Evolutionary conservation across 1,139 yeast species (phyloP), one percentile per base, ranked within the genome.

Genomic region (Pichia sp.): DNA sequence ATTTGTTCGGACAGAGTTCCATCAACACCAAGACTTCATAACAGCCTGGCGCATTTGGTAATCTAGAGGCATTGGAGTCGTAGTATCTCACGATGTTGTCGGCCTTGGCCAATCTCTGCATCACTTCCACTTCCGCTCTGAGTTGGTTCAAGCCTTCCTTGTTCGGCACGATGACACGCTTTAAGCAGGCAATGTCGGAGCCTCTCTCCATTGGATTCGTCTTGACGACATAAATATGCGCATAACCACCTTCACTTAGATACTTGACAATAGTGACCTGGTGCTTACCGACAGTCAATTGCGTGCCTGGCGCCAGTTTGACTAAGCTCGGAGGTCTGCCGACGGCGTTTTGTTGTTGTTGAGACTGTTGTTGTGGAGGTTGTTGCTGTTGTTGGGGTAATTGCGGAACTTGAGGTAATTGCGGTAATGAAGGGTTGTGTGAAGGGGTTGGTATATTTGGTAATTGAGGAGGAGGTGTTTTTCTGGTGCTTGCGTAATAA

Each of bases 61-160:
- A 67, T 56, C 96, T 72, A n/a, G 95, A 81, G 4, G 99, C 99
- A 69, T 93, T 96, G 3, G 96, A 88, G 67, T 94, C 99, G 53
- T 86, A 87, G 63, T 93, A 94, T 22, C 85, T 80, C 12, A 94
- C 98, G 54, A 93, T 83, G 59, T 86, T 83, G 22, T 79, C 77
- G 55, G 85, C 80, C 2, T 94, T 95, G 47, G 83, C 72, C 46
- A 93, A 72, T 42, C 94, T 75, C 64, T 90, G 72, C 95, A 86
- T 86, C 12, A 89, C 88, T 56, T 84, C 93, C 7, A 86, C 94
- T 62, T 86, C 95, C 52, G 84, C 87, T 46, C 94, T 68, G 53
- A 86, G 70, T 42, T 80, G 77, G 53, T 79, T 78, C 60, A 86
- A 70, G 30, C 85, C 85, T 63, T 76, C 73, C 59, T 85, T 86